Base-by-base conservation (phyloP, 176 grass and related monocot species). In the Musa schizocarpa region DNA sequence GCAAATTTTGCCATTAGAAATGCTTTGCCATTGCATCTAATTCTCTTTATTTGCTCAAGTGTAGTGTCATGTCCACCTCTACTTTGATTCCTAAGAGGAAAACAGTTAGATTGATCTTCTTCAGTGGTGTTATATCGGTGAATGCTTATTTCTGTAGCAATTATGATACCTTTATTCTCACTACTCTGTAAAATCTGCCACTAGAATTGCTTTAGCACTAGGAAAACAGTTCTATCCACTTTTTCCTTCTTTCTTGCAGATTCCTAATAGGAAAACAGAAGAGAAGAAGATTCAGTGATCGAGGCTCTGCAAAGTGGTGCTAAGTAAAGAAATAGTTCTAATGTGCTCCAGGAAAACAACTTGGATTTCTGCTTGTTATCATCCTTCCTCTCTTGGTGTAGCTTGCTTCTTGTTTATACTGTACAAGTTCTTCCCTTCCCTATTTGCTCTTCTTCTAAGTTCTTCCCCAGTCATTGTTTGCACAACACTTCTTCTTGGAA, bases 391-490 rank as follows among this genome's bases (percentile, higher is more conserved):
- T 73, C 53, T 88, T 51, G 54, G 80, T 84, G 82, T 80, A 17
- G 76, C 53, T 74, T 71, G 71, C 83, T 71, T 88, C 25, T 80
- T 92, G 74, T 87, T 84, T 72, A 58, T 96, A 23, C 69, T 96
- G 74, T 89, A 92, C 87, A 88, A 75, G 82, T 82, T 63, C 50
- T 85, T 78, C 13, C 89, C 92, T 26, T 76, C 82, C 17, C 84
- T 89, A 63, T 92, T 92, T 81, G 76, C 34, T 1, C 87, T 89
- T 56, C 85, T 96, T 50, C 81, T 96, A 51, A 89, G 87, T 21
- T 85, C 82, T 58, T 87, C 85, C n/a, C 92, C 92, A 76, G 85
- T 96, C 77, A 82, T 92, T 83, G 54, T 92, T 79, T 92, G 89
- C 16, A 84, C 92, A 69, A 76, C 87, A 80, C 69, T 96, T 88